Evolutionary conservation across 257 asterid genomes (phyloP).

Genomic region (Solanum chmielewskii): DNA sequence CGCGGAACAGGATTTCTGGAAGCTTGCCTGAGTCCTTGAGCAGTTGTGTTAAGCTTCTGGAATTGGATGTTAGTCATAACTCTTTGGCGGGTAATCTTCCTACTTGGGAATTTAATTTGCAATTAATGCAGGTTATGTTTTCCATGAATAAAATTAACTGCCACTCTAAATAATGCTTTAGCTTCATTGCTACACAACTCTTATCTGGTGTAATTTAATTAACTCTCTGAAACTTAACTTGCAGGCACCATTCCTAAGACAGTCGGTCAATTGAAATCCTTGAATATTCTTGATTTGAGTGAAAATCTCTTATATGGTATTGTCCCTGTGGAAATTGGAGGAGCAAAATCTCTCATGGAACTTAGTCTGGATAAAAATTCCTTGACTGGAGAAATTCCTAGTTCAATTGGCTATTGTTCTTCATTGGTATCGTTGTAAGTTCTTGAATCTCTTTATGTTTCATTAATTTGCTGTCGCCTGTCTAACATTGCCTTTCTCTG

Average conservation of each 20-base stretch:
- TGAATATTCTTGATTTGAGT: slow-evolving; percentile 51
- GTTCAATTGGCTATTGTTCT: slow-evolving; percentile 49
- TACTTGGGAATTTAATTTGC: slow-evolving; percentile 45
- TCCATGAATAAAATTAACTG: background rate
- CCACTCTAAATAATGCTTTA: slow-evolving; percentile 17
- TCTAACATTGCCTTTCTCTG: background rate
- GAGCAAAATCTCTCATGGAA: slow-evolving; percentile 39
- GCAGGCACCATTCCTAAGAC: slow-evolving; percentile 37
- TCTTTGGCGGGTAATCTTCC: slow-evolving; percentile 45
- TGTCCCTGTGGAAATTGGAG: slow-evolving; percentile 68
- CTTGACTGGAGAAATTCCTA: slow-evolving; percentile 52
- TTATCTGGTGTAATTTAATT: slow-evolving; percentile 43
- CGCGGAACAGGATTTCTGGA: slow-evolving; percentile 47
- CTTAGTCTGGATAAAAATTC: slow-evolving; percentile 44
- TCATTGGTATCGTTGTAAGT: slow-evolving; percentile 58
- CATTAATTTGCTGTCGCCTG: background rate
- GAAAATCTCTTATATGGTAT: slow-evolving; percentile 54
- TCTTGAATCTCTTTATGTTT: background rate
- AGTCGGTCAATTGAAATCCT: slow-evolving; percentile 31
- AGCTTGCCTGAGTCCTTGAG: slow-evolving; percentile 52
- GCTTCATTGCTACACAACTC: slow-evolving; percentile 33
- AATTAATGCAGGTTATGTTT: slow-evolving; percentile 25
- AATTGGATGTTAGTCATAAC: slow-evolving; percentile 54
- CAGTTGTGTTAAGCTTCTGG: slow-evolving; percentile 39
- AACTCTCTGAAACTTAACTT: slow-evolving; percentile 32